Base-by-base conservation (phyloP, 1,284 basidiomycete species). In the Exobasidium cylindrosporum region DNA sequence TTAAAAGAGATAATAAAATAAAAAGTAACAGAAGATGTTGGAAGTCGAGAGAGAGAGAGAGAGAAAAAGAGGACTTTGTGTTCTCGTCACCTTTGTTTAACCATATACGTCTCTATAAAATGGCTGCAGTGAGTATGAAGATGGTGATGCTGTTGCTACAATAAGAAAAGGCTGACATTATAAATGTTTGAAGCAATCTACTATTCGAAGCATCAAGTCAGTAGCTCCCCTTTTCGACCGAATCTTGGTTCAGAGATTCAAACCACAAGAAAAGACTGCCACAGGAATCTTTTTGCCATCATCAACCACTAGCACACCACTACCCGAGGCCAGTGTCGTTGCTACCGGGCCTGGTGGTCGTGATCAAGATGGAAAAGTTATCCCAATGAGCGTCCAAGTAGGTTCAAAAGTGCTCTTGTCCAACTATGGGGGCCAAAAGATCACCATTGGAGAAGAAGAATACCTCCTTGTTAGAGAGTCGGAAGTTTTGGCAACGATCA, bases 371-470 rank as follows among this genome's bases (percentile, higher is more conserved):
- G 94, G 95, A 52, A 82, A 85, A 40, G 63, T 95, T 21, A 82
- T 89, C n/a, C 90, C 93, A 11, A 86, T 88, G 26, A 82, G 83
- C 43, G 93, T 97, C 61, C 87, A 90, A 83, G 84, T 88, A 30
- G 95, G 95, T 53, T 95, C 97, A 84, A 86, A 90, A 44, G 93
- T 97, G 7, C 84, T 98, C 58, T 84, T 98, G 4, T 95, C 95
- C 6, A 90, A 90, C 26, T 98, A 94, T 91, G 95, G 95, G 61
- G 95, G 95, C 17, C 93, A 89, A 81, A 82, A 90, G 21, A 94
- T 98, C 83, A 98, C 97, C 83, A 87, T 98, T 58, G 94, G 93
- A 62, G 95, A 98, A 31, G 94, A 97, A 80, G 95, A 97, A 82
- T 98, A 90, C 84, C 89, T 87, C 83, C 83, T 97, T 65, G 97